phyloP scores from a whole-genome alignment of 129 eudicot species.

The Helianthus tuberosus region DNA sequence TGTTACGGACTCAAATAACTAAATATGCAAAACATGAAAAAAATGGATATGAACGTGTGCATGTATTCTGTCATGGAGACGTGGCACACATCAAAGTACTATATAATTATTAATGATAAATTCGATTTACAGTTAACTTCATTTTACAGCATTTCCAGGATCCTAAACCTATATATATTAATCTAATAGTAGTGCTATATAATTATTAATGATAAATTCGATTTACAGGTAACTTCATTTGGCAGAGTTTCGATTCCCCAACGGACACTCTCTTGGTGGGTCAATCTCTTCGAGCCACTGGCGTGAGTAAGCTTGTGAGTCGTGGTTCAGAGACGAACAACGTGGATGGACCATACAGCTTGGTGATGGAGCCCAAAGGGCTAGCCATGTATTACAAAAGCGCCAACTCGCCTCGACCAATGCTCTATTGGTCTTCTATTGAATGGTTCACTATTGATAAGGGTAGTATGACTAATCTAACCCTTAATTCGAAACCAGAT shows the following conservation, averaged over 20 bases:
- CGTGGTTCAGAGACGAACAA: slow-evolving; percentile 36
- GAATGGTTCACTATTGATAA: slow-evolving; percentile 34
- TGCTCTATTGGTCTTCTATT: slow-evolving; percentile 22
- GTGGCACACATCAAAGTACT: no score
- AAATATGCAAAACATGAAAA: no score
- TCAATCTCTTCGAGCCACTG: slow-evolving; percentile 41
- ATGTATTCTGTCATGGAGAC: no score
- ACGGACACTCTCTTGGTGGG: slow-evolving; percentile 68
- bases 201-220: no score
- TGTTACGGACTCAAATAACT: no score
- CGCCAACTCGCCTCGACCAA: slow-evolving; percentile 33
- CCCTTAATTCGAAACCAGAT: slow-evolving; percentile 20
- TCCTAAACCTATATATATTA: no score
- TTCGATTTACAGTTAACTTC: no score
- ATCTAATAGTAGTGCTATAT: no score
- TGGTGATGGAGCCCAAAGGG: slow-evolving; percentile 50
- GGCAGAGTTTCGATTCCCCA: slow-evolving; percentile 70
- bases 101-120: no score
- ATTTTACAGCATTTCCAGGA: no score
- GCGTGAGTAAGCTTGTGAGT: slow-evolving; percentile 46
- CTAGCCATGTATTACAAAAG: slow-evolving; percentile 44
- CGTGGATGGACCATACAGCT: slow-evolving; percentile 46
- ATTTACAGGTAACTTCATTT: slow-evolving; percentile 23
- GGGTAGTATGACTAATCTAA: slow-evolving; percentile 30
- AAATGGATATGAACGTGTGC: no score